Conservation (phyloP, 2,329 filamentous ascomycete genomes). For the Cordyceps fumosorosea region DNA sequence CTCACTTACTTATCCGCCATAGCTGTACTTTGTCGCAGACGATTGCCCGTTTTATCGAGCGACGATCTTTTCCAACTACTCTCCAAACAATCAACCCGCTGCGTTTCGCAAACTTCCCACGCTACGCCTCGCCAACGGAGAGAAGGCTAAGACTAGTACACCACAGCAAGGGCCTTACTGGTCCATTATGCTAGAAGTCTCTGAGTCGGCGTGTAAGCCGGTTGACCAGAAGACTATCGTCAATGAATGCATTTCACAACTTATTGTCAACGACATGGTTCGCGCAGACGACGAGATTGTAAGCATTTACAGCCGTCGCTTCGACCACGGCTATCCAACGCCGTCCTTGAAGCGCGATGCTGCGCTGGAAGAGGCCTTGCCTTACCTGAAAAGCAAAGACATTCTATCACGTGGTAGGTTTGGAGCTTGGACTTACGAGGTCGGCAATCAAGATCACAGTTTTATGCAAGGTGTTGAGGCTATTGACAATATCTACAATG, state of each 20-base stretch:
- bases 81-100: constrained; percentile 83
- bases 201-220: constrained; percentile 84
- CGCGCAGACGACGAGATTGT: constrained; percentile 79
- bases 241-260: constrained; percentile 74
- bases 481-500: constrained; percentile 81
- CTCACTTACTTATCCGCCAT: no score
- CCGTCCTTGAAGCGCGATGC: constrained; percentile 83
- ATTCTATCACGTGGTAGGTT: constrained; percentile 89
- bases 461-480: constrained; percentile 96
- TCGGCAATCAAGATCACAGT: constrained; percentile 15
- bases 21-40: constrained; percentile 91
- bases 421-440: constrained; percentile 89
- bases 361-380: constrained; percentile 76
- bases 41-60: constrained; percentile 94
- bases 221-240: constrained; percentile 73
- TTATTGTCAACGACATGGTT: constrained; percentile 91
- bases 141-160: constrained; percentile 51
- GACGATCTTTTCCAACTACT: constrained; percentile 98
- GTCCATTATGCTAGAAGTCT: constrained; percentile 95
- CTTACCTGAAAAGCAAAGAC: constrained; percentile 73
- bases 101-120: constrained; percentile 72
- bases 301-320: constrained; percentile 87
- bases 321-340: constrained; percentile 91
- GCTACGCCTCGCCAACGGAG: constrained; percentile 69
- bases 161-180: constrained; percentile 77